A percentile compares a stretch with the other conserved stretches of the same genome.
Evolutionary conservation across 352 stramenopile species (phyloP).

Genomic region (Nothophytophthora sp.): DNA sequence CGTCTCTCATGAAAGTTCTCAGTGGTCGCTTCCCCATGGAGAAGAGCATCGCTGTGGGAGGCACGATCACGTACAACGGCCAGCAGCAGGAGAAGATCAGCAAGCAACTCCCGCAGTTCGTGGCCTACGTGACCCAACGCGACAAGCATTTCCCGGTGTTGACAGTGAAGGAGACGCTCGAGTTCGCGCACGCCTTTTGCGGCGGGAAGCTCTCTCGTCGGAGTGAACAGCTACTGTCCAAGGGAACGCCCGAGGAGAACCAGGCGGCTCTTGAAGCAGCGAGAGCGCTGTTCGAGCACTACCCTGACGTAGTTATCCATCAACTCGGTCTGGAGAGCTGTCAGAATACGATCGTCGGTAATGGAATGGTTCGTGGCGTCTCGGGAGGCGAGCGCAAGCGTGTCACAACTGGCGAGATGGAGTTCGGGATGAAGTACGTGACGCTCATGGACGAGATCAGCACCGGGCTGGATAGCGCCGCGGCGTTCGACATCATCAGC

Average conservation of each 20-base stretch:
- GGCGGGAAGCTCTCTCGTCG: constrained; percentile 18
- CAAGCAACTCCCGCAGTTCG: constrained; percentile 34
- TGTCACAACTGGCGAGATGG: constrained; percentile 84
- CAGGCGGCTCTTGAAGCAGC: constrained; percentile 7
- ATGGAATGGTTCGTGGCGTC: constrained; percentile 56
- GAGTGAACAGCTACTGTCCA: constrained; percentile 36
- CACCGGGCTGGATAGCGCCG: constrained; percentile 50
- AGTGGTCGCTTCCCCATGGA: constrained; percentile 33
- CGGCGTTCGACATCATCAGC: constrained; percentile 52
- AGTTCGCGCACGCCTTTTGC: constrained; percentile 76
- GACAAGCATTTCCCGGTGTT: constrained; percentile 88
- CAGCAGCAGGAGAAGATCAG: constrained; percentile 15
- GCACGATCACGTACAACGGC: constrained; percentile 48
- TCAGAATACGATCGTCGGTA: constrained; percentile 52
- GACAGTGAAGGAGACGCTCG: constrained; percentile 37
- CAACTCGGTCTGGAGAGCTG: constrained; percentile 47
- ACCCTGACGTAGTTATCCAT: constrained; percentile 43
- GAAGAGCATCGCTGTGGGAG: constrained; percentile 29
- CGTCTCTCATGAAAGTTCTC: constrained; percentile 34
- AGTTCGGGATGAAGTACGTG: constrained; percentile 74
- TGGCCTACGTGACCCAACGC: constrained; percentile 41
- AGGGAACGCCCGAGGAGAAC: constrained; percentile 32
- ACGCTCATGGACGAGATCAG: constrained; percentile 80
- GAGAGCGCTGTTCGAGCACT: constrained; percentile 25
- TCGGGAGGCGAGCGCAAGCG: constrained; percentile 89